Percentiles rank a stretch among this genome's conserved stretches.
phyloP scores from a whole-genome alignment of 2,329 filamentous ascomycete species.

The Claviceps arundinis region DNA sequence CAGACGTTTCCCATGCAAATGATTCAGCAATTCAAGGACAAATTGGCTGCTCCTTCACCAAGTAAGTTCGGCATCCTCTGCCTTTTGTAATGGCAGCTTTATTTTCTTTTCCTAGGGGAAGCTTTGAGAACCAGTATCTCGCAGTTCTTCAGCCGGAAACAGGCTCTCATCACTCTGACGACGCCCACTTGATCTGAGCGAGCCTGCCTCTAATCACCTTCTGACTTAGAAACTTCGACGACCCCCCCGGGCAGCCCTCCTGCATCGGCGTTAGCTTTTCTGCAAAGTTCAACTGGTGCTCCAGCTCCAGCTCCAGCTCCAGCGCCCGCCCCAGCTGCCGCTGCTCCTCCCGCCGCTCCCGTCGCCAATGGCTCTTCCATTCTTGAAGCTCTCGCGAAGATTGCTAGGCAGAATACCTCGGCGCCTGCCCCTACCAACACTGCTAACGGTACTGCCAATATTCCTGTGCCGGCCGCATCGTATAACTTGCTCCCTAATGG shows the following conservation, averaged over 20 bases:
- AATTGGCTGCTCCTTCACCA: slow-evolving; percentile 49
- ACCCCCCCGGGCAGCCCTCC: slow-evolving; percentile 56
- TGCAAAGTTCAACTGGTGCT: slow-evolving; percentile 24
- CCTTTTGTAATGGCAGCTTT: background rate
- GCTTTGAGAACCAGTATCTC: background rate
- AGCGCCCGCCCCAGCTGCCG: too few species aligned
- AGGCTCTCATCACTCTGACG: background rate
- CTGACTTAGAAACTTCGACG: slow-evolving; percentile 49
- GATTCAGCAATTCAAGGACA: slow-evolving; percentile 72
- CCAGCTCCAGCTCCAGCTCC: slow-evolving; percentile 3
- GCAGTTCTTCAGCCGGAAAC: background rate
- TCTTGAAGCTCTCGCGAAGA: slow-evolving; percentile 65
- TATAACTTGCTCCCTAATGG: slow-evolving; percentile 22
- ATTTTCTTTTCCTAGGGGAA: background rate
- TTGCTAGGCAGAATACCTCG: slow-evolving; percentile 59
- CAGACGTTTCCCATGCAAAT: slow-evolving; percentile 75
- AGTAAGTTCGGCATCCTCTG: slow-evolving; percentile 42
- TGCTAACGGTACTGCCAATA: slow-evolving; percentile 18
- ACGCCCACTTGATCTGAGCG: background rate
- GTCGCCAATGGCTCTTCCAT: slow-evolving; percentile 46
- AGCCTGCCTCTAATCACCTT: slow-evolving; percentile 4
- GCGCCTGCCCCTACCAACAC: slow-evolving; percentile 21
- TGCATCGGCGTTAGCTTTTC: slow-evolving; percentile 27
- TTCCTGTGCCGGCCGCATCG: slow-evolving; percentile 30
- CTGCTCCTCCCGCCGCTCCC: too few species aligned